phyloP scores from a whole-genome alignment of 495 filamentous ascomycete genomes.

The Xylaria venustula region DNA sequence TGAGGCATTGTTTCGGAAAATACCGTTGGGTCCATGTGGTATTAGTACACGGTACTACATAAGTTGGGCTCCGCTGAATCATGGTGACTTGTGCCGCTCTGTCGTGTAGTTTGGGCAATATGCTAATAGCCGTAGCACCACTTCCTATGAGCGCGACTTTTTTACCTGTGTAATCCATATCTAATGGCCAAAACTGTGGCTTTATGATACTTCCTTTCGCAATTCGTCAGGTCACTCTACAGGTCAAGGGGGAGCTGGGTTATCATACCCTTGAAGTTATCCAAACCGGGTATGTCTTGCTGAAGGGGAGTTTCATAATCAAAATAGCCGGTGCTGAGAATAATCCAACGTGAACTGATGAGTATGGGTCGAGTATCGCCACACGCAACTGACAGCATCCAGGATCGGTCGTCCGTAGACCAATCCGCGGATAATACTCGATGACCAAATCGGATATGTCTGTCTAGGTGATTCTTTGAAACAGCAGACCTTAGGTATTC shows the following conservation, averaged over 20 bases:
- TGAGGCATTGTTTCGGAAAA: background rate
- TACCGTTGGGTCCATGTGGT: no score
- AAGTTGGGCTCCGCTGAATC: conserved; percentile 45
- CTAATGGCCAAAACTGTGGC: conserved; percentile 55
- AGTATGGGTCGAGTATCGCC: conserved; percentile 14
- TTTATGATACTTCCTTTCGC: conserved; percentile 45
- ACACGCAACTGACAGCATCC: conserved; percentile 46
- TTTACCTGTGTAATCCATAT: conserved; percentile 46
- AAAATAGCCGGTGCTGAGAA: conserved; percentile 60
- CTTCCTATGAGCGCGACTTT: conserved; percentile 43
- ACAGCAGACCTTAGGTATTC: conserved; percentile 57
- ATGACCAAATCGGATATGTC: conserved; percentile 55
- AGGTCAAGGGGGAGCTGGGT: no score
- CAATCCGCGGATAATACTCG: conserved; percentile 51
- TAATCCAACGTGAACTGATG: conserved; percentile 45
- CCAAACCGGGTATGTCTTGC: conserved; percentile 49
- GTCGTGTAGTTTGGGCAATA: conserved; percentile 38
- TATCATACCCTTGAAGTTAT: no score
- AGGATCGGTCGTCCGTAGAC: conserved; percentile 48
- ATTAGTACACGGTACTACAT: conserved; percentile 54
- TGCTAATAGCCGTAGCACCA: conserved; percentile 47
- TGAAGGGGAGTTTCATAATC: conserved; percentile 54
- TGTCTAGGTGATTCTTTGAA: conserved; percentile 52
- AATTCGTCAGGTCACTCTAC: no score
- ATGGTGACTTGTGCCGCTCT: conserved; percentile 43